Percentiles rank a stretch among this genome's conserved stretches.
Evolutionary conservation across 257 asterid genomes (phyloP).

Genomic region (Haberlea rhodopensis): DNA sequence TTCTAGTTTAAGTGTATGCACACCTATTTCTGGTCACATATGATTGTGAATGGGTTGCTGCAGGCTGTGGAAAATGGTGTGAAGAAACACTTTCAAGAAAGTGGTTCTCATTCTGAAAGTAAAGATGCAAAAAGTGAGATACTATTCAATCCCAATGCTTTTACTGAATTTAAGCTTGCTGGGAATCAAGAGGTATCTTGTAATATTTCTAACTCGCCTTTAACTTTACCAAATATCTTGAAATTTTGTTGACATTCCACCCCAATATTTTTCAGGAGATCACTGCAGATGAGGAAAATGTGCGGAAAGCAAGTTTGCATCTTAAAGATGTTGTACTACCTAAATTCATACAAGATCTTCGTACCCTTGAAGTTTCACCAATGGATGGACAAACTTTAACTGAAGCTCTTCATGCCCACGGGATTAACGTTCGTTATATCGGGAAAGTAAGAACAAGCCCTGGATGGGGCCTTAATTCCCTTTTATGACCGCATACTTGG

Average conservation of each 20-base stretch:
- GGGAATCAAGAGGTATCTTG: conserved; percentile 68
- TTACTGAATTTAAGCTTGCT: conserved; percentile 80
- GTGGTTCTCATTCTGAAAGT: conserved; percentile 35
- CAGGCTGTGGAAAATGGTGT: conserved; percentile 40
- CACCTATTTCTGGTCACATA: conserved; percentile 12
- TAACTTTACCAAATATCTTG: conserved; percentile 16
- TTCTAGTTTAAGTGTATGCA: background rate
- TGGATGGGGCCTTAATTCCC: conserved; percentile 17
- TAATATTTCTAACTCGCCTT: conserved; percentile 11
- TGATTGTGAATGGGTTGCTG: conserved; percentile 18
- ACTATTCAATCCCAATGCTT: conserved; percentile 82
- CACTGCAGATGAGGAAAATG: conserved; percentile 76
- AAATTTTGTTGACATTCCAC: conserved; percentile 17
- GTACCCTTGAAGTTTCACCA: conserved; percentile 93
- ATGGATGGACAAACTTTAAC: conserved; percentile 95
- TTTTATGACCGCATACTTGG: background rate
- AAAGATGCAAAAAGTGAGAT: conserved; percentile 47
- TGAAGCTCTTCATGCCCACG: conserved; percentile 95
- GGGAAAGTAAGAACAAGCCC: conserved; percentile 59
- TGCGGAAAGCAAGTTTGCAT: conserved; percentile 68
- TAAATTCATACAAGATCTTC: conserved; percentile 73
- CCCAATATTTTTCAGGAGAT: conserved; percentile 54
- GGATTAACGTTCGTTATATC: conserved; percentile 81
- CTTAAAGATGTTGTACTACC: conserved; percentile 71
- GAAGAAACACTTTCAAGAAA: conserved; percentile 32